phyloP scores from a whole-genome alignment of 805 yeast genomes.

The Candida namnaoensis region DNA sequence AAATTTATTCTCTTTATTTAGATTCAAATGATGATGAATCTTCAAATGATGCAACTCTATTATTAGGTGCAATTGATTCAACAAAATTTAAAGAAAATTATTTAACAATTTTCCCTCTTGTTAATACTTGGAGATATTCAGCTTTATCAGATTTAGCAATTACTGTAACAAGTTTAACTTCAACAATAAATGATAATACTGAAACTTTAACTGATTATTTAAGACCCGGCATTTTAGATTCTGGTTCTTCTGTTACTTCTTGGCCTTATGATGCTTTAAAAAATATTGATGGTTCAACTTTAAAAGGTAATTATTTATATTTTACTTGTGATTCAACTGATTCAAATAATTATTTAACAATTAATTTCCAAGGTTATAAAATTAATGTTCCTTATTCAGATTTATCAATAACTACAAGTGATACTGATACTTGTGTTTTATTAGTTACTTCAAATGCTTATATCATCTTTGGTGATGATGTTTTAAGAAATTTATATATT shows the following conservation, averaged over 20 bases:
- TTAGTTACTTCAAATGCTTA: not conserved
- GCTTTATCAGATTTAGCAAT: not conserved
- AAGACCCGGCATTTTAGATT: not conserved
- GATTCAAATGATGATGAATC: not conserved
- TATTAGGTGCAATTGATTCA: not conserved
- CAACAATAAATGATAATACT: not conserved
- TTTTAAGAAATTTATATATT: constrained; percentile 50
- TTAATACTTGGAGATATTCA: not conserved
- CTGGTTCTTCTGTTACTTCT: not conserved
- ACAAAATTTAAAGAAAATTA: not conserved
- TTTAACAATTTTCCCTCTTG: not conserved
- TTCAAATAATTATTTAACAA: too few relatives aligned
- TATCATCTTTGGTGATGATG: constrained; percentile 49
- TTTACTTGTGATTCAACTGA: not conserved
- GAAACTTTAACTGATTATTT: too few relatives aligned
- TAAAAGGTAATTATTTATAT: not conserved
- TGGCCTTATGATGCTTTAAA: not conserved
- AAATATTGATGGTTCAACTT: not conserved
- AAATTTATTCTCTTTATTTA: not conserved
- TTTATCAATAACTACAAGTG: not conserved
- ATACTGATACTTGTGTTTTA: not conserved
- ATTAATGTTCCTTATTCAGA: not conserved
- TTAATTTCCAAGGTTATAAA: not conserved
- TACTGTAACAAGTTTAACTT: not conserved
- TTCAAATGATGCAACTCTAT: not conserved